phyloP scores from a whole-genome alignment of 306 rosid genomes.

The Cicer bijugum region DNA sequence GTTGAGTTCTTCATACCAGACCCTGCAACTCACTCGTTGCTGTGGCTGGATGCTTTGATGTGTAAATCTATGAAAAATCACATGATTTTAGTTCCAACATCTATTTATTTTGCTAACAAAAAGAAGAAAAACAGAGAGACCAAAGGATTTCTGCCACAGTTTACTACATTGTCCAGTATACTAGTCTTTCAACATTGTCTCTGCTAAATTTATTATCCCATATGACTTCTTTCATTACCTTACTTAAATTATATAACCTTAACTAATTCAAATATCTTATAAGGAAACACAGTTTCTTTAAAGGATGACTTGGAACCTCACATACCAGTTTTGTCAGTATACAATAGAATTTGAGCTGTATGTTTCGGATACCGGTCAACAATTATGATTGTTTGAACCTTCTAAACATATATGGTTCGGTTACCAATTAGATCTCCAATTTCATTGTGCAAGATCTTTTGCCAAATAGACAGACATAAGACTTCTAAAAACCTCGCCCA shows the following conservation, averaged over 20 bases:
- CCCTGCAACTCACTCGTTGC: constrained; percentile 41
- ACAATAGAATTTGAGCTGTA: background rate
- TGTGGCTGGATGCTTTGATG: constrained; percentile 44
- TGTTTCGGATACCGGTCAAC: background rate
- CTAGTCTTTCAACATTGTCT: no score
- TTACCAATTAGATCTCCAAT: background rate
- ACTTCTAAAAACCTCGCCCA: constrained; percentile 20
- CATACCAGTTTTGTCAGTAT: background rate
- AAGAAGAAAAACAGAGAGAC: no score
- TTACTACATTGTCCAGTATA: no score
- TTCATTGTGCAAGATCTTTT: background rate
- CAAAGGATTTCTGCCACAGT: no score
- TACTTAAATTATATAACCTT: background rate
- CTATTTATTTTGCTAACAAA: no score
- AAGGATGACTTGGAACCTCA: background rate
- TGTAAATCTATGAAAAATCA: constrained; percentile 32
- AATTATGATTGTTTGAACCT: background rate
- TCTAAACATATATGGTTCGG: background rate
- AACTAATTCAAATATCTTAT: background rate
- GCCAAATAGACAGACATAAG: background rate
- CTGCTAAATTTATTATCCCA: background rate
- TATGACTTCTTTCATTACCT: background rate
- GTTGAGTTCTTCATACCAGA: constrained; percentile 21
- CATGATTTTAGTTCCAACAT: no score
- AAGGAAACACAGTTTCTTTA: background rate